Evolutionary conservation across 177 flowering plant species (phyloP).

Genomic region (Vitis hybrid): DNA sequence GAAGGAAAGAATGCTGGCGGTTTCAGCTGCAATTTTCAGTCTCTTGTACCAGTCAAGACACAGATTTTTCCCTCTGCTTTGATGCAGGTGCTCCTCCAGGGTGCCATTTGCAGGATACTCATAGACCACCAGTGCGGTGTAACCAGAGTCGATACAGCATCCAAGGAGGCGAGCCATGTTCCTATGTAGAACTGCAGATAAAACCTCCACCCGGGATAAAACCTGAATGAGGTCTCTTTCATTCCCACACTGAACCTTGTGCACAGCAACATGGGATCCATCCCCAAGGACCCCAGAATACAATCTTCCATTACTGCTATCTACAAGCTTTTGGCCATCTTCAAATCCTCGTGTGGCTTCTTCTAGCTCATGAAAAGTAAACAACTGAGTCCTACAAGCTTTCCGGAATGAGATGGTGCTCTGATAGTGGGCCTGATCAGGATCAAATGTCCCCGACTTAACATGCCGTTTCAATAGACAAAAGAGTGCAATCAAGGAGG

Average conservation of each 20-base stretch:
- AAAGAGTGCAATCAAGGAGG: slow-evolving; percentile 36
- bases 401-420: slow-evolving; percentile 40
- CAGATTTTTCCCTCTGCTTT: slow-evolving; percentile 18
- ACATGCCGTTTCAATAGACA: slow-evolving; percentile 39
- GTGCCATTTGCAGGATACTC: slow-evolving; percentile 63
- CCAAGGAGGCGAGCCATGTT: slow-evolving; percentile 59
- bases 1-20: slow-evolving; percentile 57
- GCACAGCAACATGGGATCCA: slow-evolving; percentile 59
- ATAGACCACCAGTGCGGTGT: slow-evolving; percentile 53
- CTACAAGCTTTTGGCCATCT: slow-evolving; percentile 44
- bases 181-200: slow-evolving; percentile 49
- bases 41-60: slow-evolving; percentile 64
- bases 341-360: slow-evolving; percentile 69
- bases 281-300: slow-evolving; percentile 57
- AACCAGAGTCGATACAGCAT: slow-evolving; percentile 52
- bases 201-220: slow-evolving; percentile 42
- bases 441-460: slow-evolving; percentile 24
- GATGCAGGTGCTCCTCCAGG: slow-evolving; percentile 44
- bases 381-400: slow-evolving; percentile 46
- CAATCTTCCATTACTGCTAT: slow-evolving; percentile 39
- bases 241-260: slow-evolving; percentile 47
- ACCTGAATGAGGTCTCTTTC: slow-evolving; percentile 51
- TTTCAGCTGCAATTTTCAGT: slow-evolving; percentile 56
- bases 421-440: slow-evolving; percentile 26
- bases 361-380: slow-evolving; percentile 63